Base-by-base conservation (phyloP, 108 stramenopile species). In the Pseudonitzschia multiseries region DNA sequence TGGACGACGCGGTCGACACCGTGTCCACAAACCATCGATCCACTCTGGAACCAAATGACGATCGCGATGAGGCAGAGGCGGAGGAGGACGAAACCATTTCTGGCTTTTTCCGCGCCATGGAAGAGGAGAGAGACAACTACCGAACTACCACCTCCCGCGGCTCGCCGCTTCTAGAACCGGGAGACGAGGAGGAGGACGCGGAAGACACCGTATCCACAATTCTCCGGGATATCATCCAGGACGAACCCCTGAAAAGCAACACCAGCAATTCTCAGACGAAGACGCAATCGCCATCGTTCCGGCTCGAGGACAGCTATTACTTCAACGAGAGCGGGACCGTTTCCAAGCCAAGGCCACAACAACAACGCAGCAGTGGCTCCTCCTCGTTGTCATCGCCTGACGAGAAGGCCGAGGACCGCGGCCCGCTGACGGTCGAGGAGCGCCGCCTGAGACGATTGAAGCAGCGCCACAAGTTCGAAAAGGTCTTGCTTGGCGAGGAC, bases 371-470 rank as follows among this genome's bases (percentile, higher is more conserved):
- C 14, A 48, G 46, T 14, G 2, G 18, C 46, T 10, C 46, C n/a
- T n/a, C n/a, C n/a, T n/a, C n/a, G n/a, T n/a, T n/a, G n/a, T n/a
- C n/a, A n/a, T n/a, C n/a, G n/a, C n/a, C n/a, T n/a, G n/a, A n/a
- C n/a, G n/a, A n/a, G n/a, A n/a, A n/a, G n/a, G n/a, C n/a, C n/a
- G n/a, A n/a, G n/a, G n/a, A n/a, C 2, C 24, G 22, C 22, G 54
- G 2, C n/a, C 61, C 61, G n/a, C 32, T n/a, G 18, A 15, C 61
- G 8, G 61, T 62, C 4, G 61, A 62, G 20, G 61, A 62, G 14
- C 61, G 61, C 2, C 61, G 61, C 10, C 61, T 12, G 20, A 33
- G 61, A 62, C 27, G 61, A 40, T 40, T 62, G n/a, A 24, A 28
- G 8, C 33, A 33, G 36, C 15, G 33, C 10, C 61, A 33, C n/a